These are phyloP conservation scores for Yarrowia alimentaria DNA, from an alignment of 805 yeast genomes.

Conservation along the genomic window DNA sequence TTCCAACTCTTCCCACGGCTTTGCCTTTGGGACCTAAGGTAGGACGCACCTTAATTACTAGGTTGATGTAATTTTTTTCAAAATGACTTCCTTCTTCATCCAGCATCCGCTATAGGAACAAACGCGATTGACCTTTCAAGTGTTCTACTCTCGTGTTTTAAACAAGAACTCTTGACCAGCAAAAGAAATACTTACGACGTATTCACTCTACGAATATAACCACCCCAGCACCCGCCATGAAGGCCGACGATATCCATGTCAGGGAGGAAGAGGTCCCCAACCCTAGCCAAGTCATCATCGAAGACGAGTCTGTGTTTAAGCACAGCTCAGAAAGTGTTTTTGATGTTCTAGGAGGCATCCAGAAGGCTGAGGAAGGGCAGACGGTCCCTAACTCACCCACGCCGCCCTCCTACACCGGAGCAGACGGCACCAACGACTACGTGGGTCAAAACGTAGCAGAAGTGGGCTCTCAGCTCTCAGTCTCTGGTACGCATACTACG, in stretches of 20 bases:
- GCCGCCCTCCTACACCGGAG: too few species aligned
- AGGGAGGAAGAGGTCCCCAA: constrained; percentile 10
- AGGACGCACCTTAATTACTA: constrained; percentile 12
- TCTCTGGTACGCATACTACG: neutral
- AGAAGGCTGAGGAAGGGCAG: too few species aligned
- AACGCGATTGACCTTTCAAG: constrained; percentile 33
- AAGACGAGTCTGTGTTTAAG: constrained; percentile 1
- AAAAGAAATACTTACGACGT: neutral
- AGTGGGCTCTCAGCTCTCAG: constrained; percentile 1
- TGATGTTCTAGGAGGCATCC: neutral
- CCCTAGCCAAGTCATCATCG: neutral
- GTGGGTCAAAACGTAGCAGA: constrained; percentile 1
- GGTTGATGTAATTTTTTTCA: neutral
- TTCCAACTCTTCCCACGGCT: neutral
- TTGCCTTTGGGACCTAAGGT: neutral
- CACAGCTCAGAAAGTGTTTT: neutral
- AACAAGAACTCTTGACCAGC: constrained; percentile 32
- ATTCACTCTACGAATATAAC: constrained; percentile 2
- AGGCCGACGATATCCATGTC: constrained; percentile 3
- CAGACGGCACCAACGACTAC: constrained; percentile 1
- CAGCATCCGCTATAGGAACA: constrained; percentile 8
- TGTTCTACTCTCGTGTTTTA: constrained; percentile 36
- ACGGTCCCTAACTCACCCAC: too few species aligned
- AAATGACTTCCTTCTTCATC: too few species aligned
- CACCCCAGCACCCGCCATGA: constrained; percentile 10